Evolutionary conservation across 2,329 filamentous ascomycete genomes (phyloP).

Genomic region (Chaetothyriales sp.): DNA sequence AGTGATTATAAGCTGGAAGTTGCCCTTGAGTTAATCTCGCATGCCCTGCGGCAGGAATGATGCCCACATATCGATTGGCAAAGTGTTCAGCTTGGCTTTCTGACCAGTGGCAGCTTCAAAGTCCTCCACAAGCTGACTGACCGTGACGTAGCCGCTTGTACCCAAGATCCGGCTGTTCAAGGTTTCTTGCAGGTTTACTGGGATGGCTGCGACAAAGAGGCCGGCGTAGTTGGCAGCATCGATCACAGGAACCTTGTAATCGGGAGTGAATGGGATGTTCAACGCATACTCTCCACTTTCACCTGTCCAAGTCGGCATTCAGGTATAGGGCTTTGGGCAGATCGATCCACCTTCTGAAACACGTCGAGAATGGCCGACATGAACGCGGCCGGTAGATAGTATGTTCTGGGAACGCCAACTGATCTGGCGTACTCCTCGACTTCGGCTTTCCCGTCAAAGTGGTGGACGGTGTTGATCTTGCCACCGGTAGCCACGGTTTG

Average conservation of each 20-base stretch:
- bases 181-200: not conserved
- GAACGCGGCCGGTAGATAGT: not conserved
- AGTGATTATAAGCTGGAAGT: not conserved
- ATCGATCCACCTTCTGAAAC: not conserved
- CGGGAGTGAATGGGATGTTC: not conserved
- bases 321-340: not conserved
- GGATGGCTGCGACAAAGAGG: not conserved
- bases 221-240: not conserved
- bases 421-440: conserved; percentile 23
- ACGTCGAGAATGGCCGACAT: not conserved
- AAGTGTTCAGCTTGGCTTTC: not conserved
- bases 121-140: not conserved
- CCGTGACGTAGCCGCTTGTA: not conserved
- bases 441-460: conserved; percentile 32
- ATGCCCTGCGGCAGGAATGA: not conserved
- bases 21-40: not conserved
- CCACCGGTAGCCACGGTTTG: conserved; percentile 20
- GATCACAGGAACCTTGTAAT: not conserved
- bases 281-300: not conserved
- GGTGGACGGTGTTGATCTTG: conserved; percentile 22
- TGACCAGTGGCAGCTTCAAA: not conserved
- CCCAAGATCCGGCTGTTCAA: not conserved
- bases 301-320: not conserved
- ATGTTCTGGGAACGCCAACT: not conserved
- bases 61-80: not conserved